Percentiles rank a stretch among this genome's conserved stretches.
phyloP scores from a whole-genome alignment of 176 grass and related monocot genomes.

The Eragrostis nindensis region DNA sequence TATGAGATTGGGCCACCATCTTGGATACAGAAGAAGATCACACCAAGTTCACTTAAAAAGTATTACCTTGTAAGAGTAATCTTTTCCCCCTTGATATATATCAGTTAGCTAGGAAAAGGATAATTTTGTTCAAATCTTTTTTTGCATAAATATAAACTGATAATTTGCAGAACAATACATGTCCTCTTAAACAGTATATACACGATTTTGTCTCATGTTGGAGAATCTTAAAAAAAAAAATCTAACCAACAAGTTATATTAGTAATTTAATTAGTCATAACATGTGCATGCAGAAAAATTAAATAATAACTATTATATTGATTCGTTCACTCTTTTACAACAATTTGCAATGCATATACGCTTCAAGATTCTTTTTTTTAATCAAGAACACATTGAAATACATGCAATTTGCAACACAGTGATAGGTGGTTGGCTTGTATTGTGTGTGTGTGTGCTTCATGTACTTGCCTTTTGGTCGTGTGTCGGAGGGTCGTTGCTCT shows the following conservation, averaged over 20 bases:
- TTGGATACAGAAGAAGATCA: constrained; percentile 47
- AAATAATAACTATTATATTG: no score
- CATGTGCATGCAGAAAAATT: not conserved
- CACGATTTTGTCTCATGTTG: not conserved
- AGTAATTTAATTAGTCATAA: not conserved
- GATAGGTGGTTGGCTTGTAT: no score
- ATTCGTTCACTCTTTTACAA: no score
- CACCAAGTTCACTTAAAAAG: not conserved
- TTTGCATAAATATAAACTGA: not conserved
- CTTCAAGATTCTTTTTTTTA: no score
- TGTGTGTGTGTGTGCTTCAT: no score
- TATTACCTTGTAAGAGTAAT: constrained; percentile 11
- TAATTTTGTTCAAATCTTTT: not conserved
- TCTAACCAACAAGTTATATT: not conserved
- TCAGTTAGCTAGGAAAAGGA: not conserved
- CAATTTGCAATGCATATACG: no score
- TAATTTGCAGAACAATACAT: not conserved
- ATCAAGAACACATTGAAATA: no score
- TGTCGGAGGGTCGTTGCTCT: no score
- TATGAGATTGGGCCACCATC: constrained; percentile 15
- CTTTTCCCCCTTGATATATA: not conserved
- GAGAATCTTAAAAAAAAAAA: not conserved
- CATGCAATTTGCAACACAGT: no score
- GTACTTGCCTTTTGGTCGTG: no score
- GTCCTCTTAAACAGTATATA: not conserved